Evolutionary conservation across 305 asterid genomes (phyloP).

Genomic region (Fraxinus velutina): DNA sequence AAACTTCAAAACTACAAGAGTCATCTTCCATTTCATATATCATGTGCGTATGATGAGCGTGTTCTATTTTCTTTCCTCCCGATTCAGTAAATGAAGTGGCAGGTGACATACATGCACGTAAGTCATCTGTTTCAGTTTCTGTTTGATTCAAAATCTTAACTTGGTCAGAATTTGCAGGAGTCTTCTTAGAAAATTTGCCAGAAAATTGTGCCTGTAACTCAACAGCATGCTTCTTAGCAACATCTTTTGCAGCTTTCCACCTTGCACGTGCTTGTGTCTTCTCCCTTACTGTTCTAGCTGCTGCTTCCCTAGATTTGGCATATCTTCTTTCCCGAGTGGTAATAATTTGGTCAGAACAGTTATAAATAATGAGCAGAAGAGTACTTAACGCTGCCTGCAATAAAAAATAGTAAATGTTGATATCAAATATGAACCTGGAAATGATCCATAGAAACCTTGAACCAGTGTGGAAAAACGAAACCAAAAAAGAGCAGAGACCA

Average conservation of each 20-base stretch:
- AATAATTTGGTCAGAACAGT: conserved; percentile 61
- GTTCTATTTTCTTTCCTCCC: conserved; percentile 29
- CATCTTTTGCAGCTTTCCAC: conserved; percentile 57
- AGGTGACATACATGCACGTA: conserved; percentile 26
- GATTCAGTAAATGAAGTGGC: conserved; percentile 26
- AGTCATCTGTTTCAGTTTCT: neutral
- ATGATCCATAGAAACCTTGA: neutral
- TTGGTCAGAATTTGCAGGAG: conserved; percentile 56
- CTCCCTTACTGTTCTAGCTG: conserved; percentile 64
- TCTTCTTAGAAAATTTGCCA: conserved; percentile 53
- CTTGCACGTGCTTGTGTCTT: conserved; percentile 60
- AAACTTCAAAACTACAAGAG: conserved; percentile 35
- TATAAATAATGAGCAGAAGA: conserved; percentile 57
- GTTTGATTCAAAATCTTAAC: conserved; percentile 23
- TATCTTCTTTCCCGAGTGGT: conserved; percentile 53
- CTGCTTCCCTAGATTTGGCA: conserved; percentile 83
- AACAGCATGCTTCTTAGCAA: conserved; percentile 40
- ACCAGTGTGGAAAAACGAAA: neutral
- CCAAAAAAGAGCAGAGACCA: neutral
- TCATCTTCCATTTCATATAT: conserved; percentile 42
- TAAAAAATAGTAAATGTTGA: conserved; percentile 21
- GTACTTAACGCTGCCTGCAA: conserved; percentile 49
- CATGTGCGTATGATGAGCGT: conserved; percentile 28
- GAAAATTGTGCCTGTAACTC: conserved; percentile 47
- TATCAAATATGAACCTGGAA: neutral